Evolutionary conservation across 169 alveolate genomes (phyloP).

Genomic region (Plasmodium yoelii): DNA sequence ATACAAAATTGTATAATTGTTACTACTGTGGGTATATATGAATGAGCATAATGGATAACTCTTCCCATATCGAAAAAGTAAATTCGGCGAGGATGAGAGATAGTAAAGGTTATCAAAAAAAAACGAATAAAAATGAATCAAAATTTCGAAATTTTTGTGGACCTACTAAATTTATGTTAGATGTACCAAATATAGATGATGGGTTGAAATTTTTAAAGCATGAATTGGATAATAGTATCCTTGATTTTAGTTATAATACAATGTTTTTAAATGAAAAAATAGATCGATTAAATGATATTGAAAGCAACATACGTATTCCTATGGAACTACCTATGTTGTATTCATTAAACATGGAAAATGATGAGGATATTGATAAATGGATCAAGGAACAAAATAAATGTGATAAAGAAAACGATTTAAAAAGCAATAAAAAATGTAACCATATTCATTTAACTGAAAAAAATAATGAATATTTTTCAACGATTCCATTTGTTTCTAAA

Average conservation of each 20-base stretch:
- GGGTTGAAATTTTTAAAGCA: slow-evolving; percentile 47
- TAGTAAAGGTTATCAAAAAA: slow-evolving; percentile 3
- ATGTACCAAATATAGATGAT: slow-evolving; percentile 39
- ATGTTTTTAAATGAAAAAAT: slow-evolving; percentile 59
- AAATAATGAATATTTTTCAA: slow-evolving; percentile 29
- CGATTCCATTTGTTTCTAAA: slow-evolving; percentile 15
- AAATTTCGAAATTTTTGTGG: slow-evolving; percentile 55
- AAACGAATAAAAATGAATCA: slow-evolving; percentile 36
- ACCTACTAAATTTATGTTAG: slow-evolving; percentile 32
- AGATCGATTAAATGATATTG: slow-evolving; percentile 47
- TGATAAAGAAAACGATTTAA: not conserved
- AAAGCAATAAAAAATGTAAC: not conserved
- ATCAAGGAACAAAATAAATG: slow-evolving; percentile 14
- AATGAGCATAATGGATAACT: too few relatives aligned
- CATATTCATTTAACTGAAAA: slow-evolving; percentile 23
- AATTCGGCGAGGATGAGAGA: slow-evolving; percentile 11
- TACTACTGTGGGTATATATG: too few relatives aligned
- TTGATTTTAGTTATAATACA: slow-evolving; percentile 28
- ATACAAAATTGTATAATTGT: too few relatives aligned
- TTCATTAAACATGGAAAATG: slow-evolving; percentile 47
- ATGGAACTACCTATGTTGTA: slow-evolving; percentile 44
- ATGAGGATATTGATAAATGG: slow-evolving; percentile 48
- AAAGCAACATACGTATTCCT: slow-evolving; percentile 43
- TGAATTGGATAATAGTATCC: slow-evolving; percentile 47
- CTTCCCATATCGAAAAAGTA: slow-evolving; percentile 13